phyloP scores from a whole-genome alignment of 2,329 filamentous ascomycete genomes.

The Xylaria sp. region DNA sequence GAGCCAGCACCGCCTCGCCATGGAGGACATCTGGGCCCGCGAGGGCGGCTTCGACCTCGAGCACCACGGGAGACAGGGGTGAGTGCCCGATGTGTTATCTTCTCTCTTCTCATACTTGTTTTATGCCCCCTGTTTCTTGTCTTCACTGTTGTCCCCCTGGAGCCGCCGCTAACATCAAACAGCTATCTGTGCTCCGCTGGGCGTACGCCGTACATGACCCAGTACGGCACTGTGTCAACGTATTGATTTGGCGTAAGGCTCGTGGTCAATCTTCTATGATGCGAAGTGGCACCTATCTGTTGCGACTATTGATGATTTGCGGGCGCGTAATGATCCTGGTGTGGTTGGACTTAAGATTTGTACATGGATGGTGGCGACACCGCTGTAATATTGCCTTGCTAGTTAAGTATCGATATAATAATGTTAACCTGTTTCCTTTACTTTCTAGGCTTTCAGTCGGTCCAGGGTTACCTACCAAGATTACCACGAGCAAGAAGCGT shows the following conservation, averaged over 20 bases:
- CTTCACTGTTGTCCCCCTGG: background rate
- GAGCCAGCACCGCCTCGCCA: constrained; percentile 50
- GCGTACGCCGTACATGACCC: background rate
- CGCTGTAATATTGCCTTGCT: background rate
- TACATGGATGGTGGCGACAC: background rate
- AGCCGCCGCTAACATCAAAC: background rate
- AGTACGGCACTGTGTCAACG: constrained; percentile 5
- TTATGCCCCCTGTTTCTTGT: background rate
- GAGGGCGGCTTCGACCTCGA: constrained; percentile 10
- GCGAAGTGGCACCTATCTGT: background rate
- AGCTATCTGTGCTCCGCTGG: background rate
- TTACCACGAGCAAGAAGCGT: too few relatives aligned
- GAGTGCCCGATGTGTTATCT: constrained; percentile 6
- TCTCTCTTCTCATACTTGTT: too few relatives aligned
- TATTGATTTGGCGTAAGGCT: background rate
- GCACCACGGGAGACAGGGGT: constrained; percentile 8
- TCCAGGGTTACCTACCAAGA: too few relatives aligned
- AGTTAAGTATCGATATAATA: background rate
- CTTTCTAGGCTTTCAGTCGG: too few relatives aligned
- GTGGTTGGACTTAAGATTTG: background rate
- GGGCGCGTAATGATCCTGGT: background rate
- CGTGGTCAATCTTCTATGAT: background rate
- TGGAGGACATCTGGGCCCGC: constrained; percentile 44
- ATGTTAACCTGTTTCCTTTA: background rate
- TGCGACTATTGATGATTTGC: background rate